phyloP scores from a whole-genome alignment of 352 stramenopile genomes.

The Pythium oligandrum region DNA sequence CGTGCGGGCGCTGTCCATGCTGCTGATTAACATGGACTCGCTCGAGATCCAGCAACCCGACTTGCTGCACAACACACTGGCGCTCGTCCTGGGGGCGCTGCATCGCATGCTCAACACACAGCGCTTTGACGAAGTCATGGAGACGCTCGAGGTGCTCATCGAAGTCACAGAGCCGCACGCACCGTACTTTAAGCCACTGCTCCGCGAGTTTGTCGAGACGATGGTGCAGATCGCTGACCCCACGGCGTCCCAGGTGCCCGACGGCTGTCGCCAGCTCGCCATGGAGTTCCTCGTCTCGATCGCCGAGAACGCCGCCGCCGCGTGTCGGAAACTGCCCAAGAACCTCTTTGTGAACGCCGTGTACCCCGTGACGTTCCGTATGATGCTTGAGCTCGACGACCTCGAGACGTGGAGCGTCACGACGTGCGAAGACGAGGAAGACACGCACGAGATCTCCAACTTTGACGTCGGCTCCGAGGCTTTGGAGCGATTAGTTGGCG shows the following conservation, averaged over 20 bases:
- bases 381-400: constrained; percentile 82
- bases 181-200: constrained; percentile 57
- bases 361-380: constrained; percentile 75
- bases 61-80: constrained; percentile 41
- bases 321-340: constrained; percentile 64
- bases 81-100: constrained; percentile 49
- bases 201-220: constrained; percentile 55
- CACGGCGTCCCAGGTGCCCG: constrained; percentile 23
- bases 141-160: constrained; percentile 78
- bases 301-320: constrained; percentile 55
- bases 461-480: constrained; percentile 84
- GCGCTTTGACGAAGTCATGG: constrained; percentile 72
- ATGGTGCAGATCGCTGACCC: constrained; percentile 72
- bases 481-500: constrained; percentile 60
- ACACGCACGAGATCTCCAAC: constrained; percentile 77
- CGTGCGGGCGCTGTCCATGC: constrained; percentile 62
- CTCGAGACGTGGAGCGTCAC: constrained; percentile 63
- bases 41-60: constrained; percentile 48
- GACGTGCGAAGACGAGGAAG: constrained; percentile 58
- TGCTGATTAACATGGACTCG: constrained; percentile 71
- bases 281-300: constrained; percentile 85
- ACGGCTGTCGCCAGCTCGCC: constrained; percentile 70
- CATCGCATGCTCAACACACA: constrained; percentile 40
- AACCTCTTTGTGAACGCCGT: constrained; percentile 71
- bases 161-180: constrained; percentile 73